These are phyloP conservation scores for Pseudoperonospora humuli DNA, from an alignment of 352 stramenopile species.

Conservation along the genomic window DNA sequence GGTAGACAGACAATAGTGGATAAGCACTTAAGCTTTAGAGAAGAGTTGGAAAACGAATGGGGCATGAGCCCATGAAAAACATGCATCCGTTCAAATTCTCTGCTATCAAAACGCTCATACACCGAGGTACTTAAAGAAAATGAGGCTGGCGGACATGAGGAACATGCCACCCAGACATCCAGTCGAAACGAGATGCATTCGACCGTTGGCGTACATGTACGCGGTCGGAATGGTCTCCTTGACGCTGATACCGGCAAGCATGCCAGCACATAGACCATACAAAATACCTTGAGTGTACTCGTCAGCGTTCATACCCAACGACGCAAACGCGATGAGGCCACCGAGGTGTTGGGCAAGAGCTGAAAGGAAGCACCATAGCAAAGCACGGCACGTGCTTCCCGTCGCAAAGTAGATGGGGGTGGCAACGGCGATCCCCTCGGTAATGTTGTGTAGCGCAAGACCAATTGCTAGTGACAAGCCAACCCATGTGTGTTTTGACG, in stretches of 20 bases:
- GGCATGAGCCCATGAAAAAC: too few species aligned
- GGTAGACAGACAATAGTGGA: too few species aligned
- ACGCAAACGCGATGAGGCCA: conserved; percentile 72
- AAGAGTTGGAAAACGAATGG: too few species aligned
- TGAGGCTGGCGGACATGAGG: conserved; percentile 83
- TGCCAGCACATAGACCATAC: conserved; percentile 91
- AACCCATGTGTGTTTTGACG: conserved; percentile 78
- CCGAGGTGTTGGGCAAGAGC: conserved; percentile 86
- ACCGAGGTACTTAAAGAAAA: conserved; percentile 76
- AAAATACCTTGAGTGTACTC: conserved; percentile 73
- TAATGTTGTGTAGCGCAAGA: conserved; percentile 95
- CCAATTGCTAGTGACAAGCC: conserved; percentile 88
- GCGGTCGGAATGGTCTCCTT: conserved; percentile 89
- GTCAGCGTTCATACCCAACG: conserved; percentile 42
- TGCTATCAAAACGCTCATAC: conserved; percentile 15
- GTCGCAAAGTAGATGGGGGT: conserved; percentile 96
- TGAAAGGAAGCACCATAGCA: conserved; percentile 89
- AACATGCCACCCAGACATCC: conserved; percentile 73
- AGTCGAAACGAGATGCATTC: conserved; percentile 73
- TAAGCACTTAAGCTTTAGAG: too few species aligned
- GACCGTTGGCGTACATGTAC: conserved; percentile 74
- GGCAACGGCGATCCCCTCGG: conserved; percentile 92
- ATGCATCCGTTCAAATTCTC: too few species aligned
- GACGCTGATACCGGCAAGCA: conserved; percentile 90
- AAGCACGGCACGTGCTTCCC: conserved; percentile 84